These are phyloP conservation scores for Phytophthora syringae DNA, from an alignment of 352 stramenopile genomes.

Conservation along the genomic window DNA sequence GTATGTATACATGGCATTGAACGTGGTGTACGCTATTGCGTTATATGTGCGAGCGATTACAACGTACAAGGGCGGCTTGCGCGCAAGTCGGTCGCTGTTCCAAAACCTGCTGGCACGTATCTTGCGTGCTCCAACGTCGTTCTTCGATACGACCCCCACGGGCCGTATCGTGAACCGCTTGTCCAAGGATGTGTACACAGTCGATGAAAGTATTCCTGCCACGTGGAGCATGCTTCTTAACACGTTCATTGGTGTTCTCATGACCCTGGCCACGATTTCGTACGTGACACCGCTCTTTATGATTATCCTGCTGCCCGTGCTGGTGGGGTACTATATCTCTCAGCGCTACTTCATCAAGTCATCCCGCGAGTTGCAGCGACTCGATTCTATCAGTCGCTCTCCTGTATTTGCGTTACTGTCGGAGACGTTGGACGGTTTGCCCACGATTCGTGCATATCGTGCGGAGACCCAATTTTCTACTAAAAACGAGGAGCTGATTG, in stretches of 20 bases:
- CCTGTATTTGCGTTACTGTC: conserved; percentile 96
- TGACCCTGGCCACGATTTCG: conserved; percentile 71
- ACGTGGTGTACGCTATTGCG: conserved; percentile 59
- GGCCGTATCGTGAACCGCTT: conserved; percentile 83
- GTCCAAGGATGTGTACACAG: conserved; percentile 81
- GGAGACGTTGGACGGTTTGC: conserved; percentile 95
- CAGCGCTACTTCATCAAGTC: conserved; percentile 95
- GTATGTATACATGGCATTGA: conserved; percentile 84
- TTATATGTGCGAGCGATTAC: conserved; percentile 69
- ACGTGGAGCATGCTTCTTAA: conserved; percentile 77
- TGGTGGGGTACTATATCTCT: conserved; percentile 71
- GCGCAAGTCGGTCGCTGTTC: conserved; percentile 67
- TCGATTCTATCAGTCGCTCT: conserved; percentile 94
- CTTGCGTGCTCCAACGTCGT: conserved; percentile 72
- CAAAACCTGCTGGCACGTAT: conserved; percentile 90
- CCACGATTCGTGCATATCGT: conserved; percentile 92
- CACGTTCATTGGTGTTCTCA: conserved; percentile 72
- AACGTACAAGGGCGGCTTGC: conserved; percentile 65
- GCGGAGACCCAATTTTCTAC: conserved; percentile 58
- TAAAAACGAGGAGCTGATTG: conserved; percentile 62
- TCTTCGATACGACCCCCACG: conserved; percentile 86
- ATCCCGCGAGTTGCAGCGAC: conserved; percentile 93
- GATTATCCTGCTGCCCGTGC: conserved; percentile 72
- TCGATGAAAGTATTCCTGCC: conserved; percentile 74
- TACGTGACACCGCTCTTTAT: conserved; percentile 78